Conservation (phyloP, 805 yeast genomes). For the Barnettozyma pratensis region DNA sequence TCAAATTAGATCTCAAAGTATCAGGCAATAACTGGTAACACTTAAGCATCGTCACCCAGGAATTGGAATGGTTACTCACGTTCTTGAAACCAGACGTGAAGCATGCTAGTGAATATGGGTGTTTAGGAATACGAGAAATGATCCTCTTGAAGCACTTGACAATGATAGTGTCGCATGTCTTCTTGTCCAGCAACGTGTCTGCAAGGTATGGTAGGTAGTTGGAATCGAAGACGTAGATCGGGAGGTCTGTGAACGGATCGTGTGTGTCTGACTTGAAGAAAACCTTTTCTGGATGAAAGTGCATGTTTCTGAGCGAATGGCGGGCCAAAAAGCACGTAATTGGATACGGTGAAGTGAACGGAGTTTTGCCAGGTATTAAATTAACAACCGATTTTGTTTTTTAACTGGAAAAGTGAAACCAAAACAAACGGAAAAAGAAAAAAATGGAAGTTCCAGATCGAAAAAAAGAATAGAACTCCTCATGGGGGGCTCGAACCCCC, state of each 20-base stretch:
- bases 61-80: slow-evolving; percentile 32
- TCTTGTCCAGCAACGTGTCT: slow-evolving; percentile 30
- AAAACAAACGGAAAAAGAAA: slow-evolving; percentile 2
- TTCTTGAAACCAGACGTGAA: slow-evolving; percentile 77
- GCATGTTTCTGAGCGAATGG: slow-evolving; percentile 8
- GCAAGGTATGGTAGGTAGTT: slow-evolving; percentile 67
- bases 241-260: slow-evolving; percentile 66
- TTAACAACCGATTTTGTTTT: not conserved
- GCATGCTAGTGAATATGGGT: slow-evolving; percentile 62
- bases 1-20: slow-evolving; percentile 46
- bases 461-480: slow-evolving; percentile 7
- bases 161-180: slow-evolving; percentile 32
- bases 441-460: not conserved
- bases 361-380: not conserved
- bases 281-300: slow-evolving; percentile 31
- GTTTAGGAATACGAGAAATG: slow-evolving; percentile 51
- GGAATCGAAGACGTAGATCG: slow-evolving; percentile 79
- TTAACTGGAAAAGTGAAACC: not conserved
- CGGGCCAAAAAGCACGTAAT: too few species aligned
- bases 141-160: slow-evolving; percentile 55
- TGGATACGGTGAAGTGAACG: too few species aligned
- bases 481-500: slow-evolving; percentile 22
- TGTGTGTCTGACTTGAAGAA: slow-evolving; percentile 54
- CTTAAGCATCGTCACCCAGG: slow-evolving; percentile 70
- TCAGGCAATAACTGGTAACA: slow-evolving; percentile 55